A percentile compares a stretch with the other conserved stretches of the same genome.
These are phyloP conservation scores for Tagetes erecta DNA, from an alignment of 129 eudicot species.

Conservation along the genomic window DNA sequence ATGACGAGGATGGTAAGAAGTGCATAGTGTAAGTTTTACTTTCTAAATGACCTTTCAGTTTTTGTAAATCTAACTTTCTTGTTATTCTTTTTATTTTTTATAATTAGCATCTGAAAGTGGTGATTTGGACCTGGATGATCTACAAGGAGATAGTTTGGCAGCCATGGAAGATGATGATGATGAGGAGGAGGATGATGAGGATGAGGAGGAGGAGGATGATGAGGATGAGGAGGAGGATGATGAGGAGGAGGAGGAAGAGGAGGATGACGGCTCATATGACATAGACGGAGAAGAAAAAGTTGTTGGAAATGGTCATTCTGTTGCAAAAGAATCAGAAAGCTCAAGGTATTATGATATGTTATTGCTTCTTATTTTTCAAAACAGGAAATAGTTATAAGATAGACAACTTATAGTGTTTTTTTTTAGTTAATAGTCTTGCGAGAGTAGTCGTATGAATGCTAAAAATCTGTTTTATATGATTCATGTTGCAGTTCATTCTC, in stretches of 20 bases:
- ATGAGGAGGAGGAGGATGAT: constrained; percentile 15
- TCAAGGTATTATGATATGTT: constrained; percentile 44
- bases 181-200: constrained; percentile 16
- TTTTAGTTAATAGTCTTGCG: background rate
- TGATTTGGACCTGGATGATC: constrained; percentile 26
- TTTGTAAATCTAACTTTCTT: constrained; percentile 5
- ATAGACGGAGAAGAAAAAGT: constrained; percentile 47
- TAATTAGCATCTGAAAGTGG: constrained; percentile 37
- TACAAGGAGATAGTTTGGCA: constrained; percentile 27
- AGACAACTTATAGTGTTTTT: background rate
- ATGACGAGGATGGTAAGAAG: constrained; percentile 46
- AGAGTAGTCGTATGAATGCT: constrained; percentile 1
- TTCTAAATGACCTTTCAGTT: background rate
- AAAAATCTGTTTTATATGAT: constrained; percentile 17
- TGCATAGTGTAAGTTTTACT: background rate
- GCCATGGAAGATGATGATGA: constrained; percentile 33
- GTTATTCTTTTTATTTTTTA: background rate
- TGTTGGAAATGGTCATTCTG: constrained; percentile 23
- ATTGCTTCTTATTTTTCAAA: background rate
- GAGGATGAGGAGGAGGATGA: constrained; percentile 31
- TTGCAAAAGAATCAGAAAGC: constrained; percentile 38
- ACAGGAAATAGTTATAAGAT: background rate
- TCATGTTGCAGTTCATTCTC: constrained; percentile 58
- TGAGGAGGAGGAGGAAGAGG: background rate
- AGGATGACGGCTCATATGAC: constrained; percentile 43